These are phyloP conservation scores for Cubamyces lactineus DNA, from an alignment of 768 basidiomycete species.

Conservation along the genomic window DNA sequence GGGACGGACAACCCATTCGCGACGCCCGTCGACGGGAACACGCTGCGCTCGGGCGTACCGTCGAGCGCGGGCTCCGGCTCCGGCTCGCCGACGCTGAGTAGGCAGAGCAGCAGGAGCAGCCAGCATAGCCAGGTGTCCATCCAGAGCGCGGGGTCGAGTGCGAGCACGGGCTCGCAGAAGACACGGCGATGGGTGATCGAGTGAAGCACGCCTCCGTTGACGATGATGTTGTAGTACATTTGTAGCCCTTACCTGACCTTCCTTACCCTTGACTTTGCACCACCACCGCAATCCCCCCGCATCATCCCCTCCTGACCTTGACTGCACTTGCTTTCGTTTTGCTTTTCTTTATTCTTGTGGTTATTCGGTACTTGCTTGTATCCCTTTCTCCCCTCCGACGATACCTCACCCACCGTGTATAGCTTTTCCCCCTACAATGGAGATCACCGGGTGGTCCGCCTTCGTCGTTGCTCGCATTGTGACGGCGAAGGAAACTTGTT, in stretches of 20 bases:
- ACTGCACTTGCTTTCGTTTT: conserved; percentile 1
- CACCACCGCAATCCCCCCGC: background rate
- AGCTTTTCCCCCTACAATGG: background rate
- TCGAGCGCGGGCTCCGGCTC: background rate
- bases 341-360: background rate
- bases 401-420: background rate
- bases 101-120: conserved; percentile 43
- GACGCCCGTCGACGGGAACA: conserved; percentile 17
- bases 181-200: conserved; percentile 58
- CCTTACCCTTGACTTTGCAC: background rate
- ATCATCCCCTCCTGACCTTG: conserved; percentile 18
- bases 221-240: background rate
- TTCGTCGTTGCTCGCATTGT: background rate
- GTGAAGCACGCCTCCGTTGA: conserved; percentile 32
- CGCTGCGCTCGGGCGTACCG: background rate
- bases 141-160: conserved; percentile 33
- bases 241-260: background rate
- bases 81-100: conserved; percentile 28
- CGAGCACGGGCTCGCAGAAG: conserved; percentile 32
- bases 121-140: conserved; percentile 41
- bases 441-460: conserved; percentile 11
- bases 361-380: conserved; percentile 2
- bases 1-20: conserved; percentile 42
- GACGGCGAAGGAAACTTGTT: background rate
- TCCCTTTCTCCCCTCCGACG: conserved; percentile 2